Evolutionary conservation across 2,329 filamentous ascomycete species (phyloP).

Genomic region (Neonectria faginata): DNA sequence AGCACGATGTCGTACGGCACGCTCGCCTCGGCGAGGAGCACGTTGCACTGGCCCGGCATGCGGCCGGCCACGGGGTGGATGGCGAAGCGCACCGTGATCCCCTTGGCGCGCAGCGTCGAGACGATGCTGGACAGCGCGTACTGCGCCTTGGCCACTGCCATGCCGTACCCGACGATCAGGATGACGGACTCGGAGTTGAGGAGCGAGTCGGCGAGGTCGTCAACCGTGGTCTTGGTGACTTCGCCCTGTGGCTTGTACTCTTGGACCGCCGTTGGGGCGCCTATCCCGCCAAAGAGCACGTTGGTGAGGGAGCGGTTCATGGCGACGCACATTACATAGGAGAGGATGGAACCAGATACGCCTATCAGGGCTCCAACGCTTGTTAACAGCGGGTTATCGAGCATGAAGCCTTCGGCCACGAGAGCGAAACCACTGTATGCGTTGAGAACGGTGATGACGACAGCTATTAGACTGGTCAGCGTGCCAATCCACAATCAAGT

Average conservation of each 20-base stretch:
- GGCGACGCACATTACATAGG: conserved; percentile 87
- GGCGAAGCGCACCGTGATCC: conserved; percentile 86
- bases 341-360: conserved; percentile 88
- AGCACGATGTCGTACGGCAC: conserved; percentile 93
- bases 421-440: conserved; percentile 92
- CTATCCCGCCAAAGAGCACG: conserved; percentile 86
- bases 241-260: conserved; percentile 84
- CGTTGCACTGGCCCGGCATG: conserved; percentile 95
- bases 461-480: conserved; percentile 57
- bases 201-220: conserved; percentile 83
- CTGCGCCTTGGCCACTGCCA: conserved; percentile 94
- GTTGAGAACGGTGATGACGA: conserved; percentile 90
- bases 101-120: conserved; percentile 76
- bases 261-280: conserved; percentile 66
- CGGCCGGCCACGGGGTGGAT: conserved; percentile 91
- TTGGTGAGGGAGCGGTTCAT: conserved; percentile 95
- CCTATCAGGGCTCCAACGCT: conserved; percentile 89
- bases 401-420: conserved; percentile 91
- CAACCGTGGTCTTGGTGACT: conserved; percentile 81
- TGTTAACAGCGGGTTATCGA: conserved; percentile 86
- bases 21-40: conserved; percentile 86
- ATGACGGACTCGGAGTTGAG: conserved; percentile 85
- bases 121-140: conserved; percentile 91
- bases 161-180: conserved; percentile 91
- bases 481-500: not conserved